Conservation (phyloP, 2,329 filamentous ascomycete genomes). For the Cladosporium colombiae region DNA sequence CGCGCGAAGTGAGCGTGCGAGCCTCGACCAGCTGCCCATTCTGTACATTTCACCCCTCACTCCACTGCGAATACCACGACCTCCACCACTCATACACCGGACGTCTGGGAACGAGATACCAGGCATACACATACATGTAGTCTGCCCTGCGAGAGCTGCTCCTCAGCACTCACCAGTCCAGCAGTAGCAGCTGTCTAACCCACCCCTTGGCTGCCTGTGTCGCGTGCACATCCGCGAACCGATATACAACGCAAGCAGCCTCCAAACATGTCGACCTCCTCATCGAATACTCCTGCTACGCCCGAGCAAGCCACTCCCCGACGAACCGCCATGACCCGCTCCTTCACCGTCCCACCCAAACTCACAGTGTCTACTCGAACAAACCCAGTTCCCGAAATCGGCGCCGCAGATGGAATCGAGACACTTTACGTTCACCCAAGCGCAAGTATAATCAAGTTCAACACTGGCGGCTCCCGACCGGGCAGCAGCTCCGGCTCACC, state of each 20-base stretch:
- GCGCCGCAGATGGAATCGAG: constrained; percentile 56
- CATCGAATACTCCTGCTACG: constrained; percentile 30
- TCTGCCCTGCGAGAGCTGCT: background rate
- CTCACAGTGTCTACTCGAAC: constrained; percentile 36
- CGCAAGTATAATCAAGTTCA: constrained; percentile 71
- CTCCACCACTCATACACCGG: background rate
- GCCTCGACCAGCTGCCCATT: constrained; percentile 1
- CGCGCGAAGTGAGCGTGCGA: background rate
- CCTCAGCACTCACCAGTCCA: constrained; percentile 19
- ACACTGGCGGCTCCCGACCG: constrained; percentile 38
- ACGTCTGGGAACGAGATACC: background rate
- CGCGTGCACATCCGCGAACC: constrained; percentile 1
- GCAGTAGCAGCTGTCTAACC: background rate
- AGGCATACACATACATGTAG: background rate
- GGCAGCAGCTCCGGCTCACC: constrained; percentile 36
- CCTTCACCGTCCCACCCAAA: constrained; percentile 51
- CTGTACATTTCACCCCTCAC: constrained; percentile 1
- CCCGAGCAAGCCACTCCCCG: constrained; percentile 30
- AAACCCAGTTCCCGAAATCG: constrained; percentile 36
- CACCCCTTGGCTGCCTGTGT: constrained; percentile 12
- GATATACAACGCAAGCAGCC: background rate
- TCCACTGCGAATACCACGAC: background rate
- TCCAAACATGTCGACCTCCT: constrained; percentile 27
- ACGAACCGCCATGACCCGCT: constrained; percentile 40
- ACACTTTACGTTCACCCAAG: constrained; percentile 73